Percentiles rank a stretch among this genome's conserved stretches.
These are phyloP conservation scores for Backusella australiensis DNA, from an alignment of 192 early-diverging fungal genomes.

Conservation along the genomic window DNA sequence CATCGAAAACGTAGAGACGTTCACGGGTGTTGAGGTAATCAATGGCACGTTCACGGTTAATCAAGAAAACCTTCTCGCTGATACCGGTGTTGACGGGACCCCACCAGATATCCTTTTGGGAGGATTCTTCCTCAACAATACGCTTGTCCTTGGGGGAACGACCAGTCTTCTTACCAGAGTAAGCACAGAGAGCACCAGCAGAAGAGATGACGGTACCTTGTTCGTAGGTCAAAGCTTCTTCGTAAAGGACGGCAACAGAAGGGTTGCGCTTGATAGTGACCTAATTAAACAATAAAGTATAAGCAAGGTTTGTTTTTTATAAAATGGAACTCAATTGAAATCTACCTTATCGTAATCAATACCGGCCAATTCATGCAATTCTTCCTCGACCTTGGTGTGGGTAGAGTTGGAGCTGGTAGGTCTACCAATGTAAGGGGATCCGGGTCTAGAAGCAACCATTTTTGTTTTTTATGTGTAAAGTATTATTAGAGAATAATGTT, in stretches of 20 bases:
- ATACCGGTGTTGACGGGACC: constrained; percentile 95
- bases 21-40: constrained; percentile 83
- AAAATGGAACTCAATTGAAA: not conserved
- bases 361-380: constrained; percentile 61
- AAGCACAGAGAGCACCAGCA: constrained; percentile 82
- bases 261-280: constrained; percentile 76
- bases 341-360: constrained; percentile 61
- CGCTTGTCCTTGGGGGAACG: constrained; percentile 94
- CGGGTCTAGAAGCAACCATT: constrained; percentile 3
- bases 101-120: constrained; percentile 92
- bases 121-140: constrained; percentile 84
- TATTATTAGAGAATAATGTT: not conserved
- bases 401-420: not conserved
- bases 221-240: constrained; percentile 51
- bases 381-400: constrained; percentile 51
- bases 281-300: constrained; percentile 28
- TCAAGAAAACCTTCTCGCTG: constrained; percentile 72
- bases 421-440: not conserved
- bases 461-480: not conserved
- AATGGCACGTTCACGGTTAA: constrained; percentile 61
- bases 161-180: constrained; percentile 87
- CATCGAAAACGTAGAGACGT: constrained; percentile 92
- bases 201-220: constrained; percentile 82
- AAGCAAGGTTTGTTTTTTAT: not conserved
- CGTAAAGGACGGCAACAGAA: too few relatives aligned